Base-by-base conservation (phyloP, 176 grass and related monocot species). In the Ensete ventricosum region DNA sequence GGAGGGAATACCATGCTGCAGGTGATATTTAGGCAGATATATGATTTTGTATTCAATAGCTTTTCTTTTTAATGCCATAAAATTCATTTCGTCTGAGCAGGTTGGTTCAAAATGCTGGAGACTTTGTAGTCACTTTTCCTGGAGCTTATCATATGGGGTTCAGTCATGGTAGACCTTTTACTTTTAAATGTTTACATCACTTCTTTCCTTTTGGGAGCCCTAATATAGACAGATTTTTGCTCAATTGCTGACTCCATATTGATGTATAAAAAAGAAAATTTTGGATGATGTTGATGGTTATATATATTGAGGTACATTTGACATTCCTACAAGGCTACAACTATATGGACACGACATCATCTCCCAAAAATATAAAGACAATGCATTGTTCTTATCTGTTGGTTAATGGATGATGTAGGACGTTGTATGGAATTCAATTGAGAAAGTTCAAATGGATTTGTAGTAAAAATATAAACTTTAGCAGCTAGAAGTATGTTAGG, bases 61-160 rank as follows among this genome's bases (percentile, higher is more conserved):
- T 50, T 9, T 51, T 4, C 24, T 52, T 20, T 52, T 23, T 22
- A 52, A 51, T 76, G 8, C 26, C 10, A 34, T 64, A 16, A 65
- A 52, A 26, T 50, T 77, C 85, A 67, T 72, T 85, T 89, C 78
- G 83, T 75, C 65, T 72, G 85, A 91, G 75, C 95, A 99, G 95
- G 84, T 91, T 99, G 88, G 95, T 99, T 79, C 95, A 99, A 82
- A 99, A 94, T 81, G 82, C 88, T 87, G 95, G 95, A 84, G 95
- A 99, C 52, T 99, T 99, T 88, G 86, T 99, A 78, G 92, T 99
- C 73, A 99, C 95, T 16, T 94, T 99, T 71, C 95, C 95, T 84
- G 95, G 95, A 84, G 90, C 95, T 82, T 99, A 99, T 89, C 95
- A 99, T 86, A 89, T 88, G 78, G 95, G 95, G 69, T 99, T 99